These are phyloP conservation scores for Hymenoscyphus albidus DNA, from an alignment of 2,329 filamentous ascomycete genomes.

Conservation along the genomic window DNA sequence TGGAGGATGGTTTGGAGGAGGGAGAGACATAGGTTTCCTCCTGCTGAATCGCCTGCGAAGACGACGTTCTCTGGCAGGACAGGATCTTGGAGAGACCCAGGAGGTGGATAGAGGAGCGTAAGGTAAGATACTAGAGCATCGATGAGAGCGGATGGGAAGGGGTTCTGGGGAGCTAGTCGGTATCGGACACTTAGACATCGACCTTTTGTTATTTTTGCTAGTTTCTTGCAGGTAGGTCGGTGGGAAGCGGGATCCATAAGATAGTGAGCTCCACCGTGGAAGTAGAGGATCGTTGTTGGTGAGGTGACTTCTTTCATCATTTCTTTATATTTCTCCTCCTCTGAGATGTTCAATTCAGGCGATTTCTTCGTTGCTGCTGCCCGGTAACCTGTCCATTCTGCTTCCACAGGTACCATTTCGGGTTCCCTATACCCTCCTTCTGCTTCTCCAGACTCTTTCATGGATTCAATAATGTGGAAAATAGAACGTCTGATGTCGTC, in stretches of 20 bases:
- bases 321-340: conserved; percentile 60
- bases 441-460: conserved; percentile 40
- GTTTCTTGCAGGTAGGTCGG: conserved; percentile 51
- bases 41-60: conserved; percentile 68
- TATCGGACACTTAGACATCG: conserved; percentile 62
- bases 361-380: conserved; percentile 48
- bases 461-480: conserved; percentile 51
- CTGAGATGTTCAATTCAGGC: conserved; percentile 52
- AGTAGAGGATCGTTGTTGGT: conserved; percentile 64
- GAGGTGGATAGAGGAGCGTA: conserved; percentile 64
- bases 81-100: conserved; percentile 61
- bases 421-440: conserved; percentile 44
- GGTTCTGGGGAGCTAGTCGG: conserved; percentile 67
- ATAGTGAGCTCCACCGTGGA: conserved; percentile 74
- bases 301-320: conserved; percentile 65
- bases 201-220: conserved; percentile 65
- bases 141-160: conserved; percentile 70
- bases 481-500: conserved; percentile 55
- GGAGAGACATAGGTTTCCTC: conserved; percentile 65
- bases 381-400: conserved; percentile 74
- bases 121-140: conserved; percentile 72
- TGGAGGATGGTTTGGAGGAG: conserved; percentile 68
- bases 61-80: conserved; percentile 64
- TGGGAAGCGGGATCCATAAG: conserved; percentile 68
- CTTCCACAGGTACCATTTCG: conserved; percentile 55